A percentile compares a stretch with the other conserved stretches of the same genome.
Conservation (phyloP, 331 rosid genomes). For the Rhamnella rubrinervis region DNA sequence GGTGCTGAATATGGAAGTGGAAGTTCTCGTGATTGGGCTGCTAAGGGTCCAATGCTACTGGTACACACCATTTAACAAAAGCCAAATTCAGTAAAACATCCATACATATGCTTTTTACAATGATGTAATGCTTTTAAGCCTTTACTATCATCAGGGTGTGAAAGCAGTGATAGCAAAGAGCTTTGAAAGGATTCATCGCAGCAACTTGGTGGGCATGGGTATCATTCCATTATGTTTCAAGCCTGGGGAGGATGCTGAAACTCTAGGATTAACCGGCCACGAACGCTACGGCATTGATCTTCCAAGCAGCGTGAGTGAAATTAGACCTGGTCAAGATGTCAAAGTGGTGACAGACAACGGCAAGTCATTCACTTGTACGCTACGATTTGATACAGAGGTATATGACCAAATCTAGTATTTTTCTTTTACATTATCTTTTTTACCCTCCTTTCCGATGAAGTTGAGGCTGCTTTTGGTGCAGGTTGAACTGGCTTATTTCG, state of each 20-base stretch:
- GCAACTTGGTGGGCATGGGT: conserved; percentile 95
- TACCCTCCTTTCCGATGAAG: conserved; percentile 2
- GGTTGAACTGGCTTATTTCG: conserved; percentile 86
- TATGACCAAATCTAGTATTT: neutral
- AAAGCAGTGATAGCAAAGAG: conserved; percentile 91
- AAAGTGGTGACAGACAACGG: conserved; percentile 58
- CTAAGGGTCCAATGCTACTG: conserved; percentile 89
- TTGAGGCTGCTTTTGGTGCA: conserved; percentile 28
- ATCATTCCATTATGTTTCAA: conserved; percentile 81
- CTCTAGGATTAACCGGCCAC: conserved; percentile 71
- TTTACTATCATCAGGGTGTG: conserved; percentile 52
- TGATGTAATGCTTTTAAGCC: neutral
- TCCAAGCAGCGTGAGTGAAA: conserved; percentile 62
- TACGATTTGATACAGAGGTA: conserved; percentile 92
- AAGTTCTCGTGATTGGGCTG: conserved; percentile 97
- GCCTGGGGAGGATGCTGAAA: conserved; percentile 81
- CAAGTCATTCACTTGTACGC: conserved; percentile 57
- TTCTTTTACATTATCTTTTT: neutral
- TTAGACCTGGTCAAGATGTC: conserved; percentile 80
- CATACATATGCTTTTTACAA: neutral
- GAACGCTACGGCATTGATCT: conserved; percentile 72
- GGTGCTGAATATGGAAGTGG: conserved; percentile 97
- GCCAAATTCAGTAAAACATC: conserved; percentile 10
- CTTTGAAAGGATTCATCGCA: conserved; percentile 92
- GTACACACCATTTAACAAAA: conserved; percentile 32